Evolutionary conservation across 2,329 filamentous ascomycete genomes (phyloP).

Genomic region (Colletotrichum lentis): DNA sequence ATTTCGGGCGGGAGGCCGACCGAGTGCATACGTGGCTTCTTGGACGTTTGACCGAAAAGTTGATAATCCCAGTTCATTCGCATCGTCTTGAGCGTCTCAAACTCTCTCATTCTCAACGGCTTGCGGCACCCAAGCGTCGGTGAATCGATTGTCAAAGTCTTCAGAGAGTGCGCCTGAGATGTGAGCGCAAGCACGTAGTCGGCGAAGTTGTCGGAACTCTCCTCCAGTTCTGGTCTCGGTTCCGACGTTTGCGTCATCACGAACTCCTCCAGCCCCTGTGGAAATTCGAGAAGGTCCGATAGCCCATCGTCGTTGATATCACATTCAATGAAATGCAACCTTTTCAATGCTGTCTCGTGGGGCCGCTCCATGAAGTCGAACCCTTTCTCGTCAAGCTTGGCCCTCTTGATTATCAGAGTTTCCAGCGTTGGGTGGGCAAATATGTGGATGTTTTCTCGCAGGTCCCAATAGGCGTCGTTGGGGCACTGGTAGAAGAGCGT

Average conservation of each 20-base stretch:
- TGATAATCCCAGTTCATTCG: slow-evolving; percentile 59
- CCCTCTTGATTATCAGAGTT: slow-evolving; percentile 54
- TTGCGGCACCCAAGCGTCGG: slow-evolving; percentile 51
- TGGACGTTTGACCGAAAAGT: slow-evolving; percentile 56
- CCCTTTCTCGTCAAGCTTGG: slow-evolving; percentile 56
- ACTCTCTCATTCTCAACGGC: slow-evolving; percentile 55
- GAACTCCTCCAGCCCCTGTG: slow-evolving; percentile 55
- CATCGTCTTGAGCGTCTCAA: slow-evolving; percentile 51
- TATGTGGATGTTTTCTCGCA: slow-evolving; percentile 61
- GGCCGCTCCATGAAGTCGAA: slow-evolving; percentile 59
- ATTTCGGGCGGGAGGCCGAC: slow-evolving; percentile 57
- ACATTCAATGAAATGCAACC: slow-evolving; percentile 58
- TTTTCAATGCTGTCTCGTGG: slow-evolving; percentile 55
- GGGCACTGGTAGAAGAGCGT: slow-evolving; percentile 57
- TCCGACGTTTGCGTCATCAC: slow-evolving; percentile 56
- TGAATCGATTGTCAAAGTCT: slow-evolving; percentile 56
- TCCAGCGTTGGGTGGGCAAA: slow-evolving; percentile 60
- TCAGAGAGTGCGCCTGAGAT: slow-evolving; percentile 53
- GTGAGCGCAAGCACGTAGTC: slow-evolving; percentile 57
- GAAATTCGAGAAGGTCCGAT: slow-evolving; percentile 52
- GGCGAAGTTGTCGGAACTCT: slow-evolving; percentile 56
- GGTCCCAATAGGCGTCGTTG: slow-evolving; percentile 57
- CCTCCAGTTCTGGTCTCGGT: slow-evolving; percentile 54
- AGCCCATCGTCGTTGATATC: slow-evolving; percentile 57
- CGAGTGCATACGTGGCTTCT: slow-evolving; percentile 55